A percentile compares a stretch with the other conserved stretches of the same genome.
These are phyloP conservation scores for Cinnamomum chago DNA, from an alignment of 164 flowering plant species.

Conservation along the genomic window DNA sequence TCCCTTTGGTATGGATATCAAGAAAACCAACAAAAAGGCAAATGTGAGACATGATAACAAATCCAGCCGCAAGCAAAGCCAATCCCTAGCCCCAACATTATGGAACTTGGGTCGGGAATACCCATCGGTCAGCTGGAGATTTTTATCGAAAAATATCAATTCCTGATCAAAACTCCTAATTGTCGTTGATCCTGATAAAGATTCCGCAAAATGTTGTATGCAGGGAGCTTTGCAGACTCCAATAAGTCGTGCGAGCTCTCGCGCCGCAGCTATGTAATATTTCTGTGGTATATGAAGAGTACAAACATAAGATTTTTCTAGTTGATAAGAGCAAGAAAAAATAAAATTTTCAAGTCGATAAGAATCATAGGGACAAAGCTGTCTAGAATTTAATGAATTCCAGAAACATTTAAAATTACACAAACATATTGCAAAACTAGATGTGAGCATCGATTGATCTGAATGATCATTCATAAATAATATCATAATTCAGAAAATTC, in stretches of 20 bases:
- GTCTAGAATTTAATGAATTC: background rate
- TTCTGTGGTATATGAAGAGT: conserved; percentile 17
- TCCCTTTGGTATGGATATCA: conserved; percentile 37
- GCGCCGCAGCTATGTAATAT: conserved; percentile 31
- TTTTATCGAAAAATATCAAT: conserved; percentile 27
- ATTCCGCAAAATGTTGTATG: conserved; percentile 43
- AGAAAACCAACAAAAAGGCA: conserved; percentile 32
- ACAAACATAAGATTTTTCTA: background rate
- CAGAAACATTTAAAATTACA: background rate
- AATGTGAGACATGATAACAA: conserved; percentile 31
- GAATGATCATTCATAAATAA: too few relatives aligned
- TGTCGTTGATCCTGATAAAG: conserved; percentile 40
- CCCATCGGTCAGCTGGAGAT: conserved; percentile 24
- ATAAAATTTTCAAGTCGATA: background rate
- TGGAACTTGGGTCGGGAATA: conserved; percentile 33
- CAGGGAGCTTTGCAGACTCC: conserved; percentile 40
- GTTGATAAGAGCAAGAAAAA: background rate
- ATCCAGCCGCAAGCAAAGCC: conserved; percentile 45
- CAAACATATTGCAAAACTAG: background rate
- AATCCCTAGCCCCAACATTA: conserved; percentile 31
- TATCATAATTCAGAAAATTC: too few relatives aligned
- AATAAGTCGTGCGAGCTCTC: conserved; percentile 31
- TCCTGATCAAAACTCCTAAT: conserved; percentile 41
- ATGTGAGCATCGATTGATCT: background rate
- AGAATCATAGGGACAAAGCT: background rate